These are phyloP conservation scores for Candida tunisiensis DNA, from an alignment of 1,139 yeast genomes.

Conservation along the genomic window DNA sequence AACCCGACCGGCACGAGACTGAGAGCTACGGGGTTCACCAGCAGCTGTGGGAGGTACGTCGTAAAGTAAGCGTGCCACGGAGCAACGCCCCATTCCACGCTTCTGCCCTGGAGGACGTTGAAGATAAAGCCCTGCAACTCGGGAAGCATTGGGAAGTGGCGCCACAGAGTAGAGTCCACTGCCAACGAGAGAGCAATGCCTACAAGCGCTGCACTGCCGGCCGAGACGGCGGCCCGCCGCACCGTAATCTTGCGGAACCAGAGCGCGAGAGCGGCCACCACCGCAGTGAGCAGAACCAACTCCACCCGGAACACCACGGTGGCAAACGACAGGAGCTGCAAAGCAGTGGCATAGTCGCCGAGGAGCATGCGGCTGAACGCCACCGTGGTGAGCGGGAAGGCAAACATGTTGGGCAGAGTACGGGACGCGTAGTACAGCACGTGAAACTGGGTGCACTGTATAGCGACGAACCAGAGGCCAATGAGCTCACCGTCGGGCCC, in stretches of 20 bases:
- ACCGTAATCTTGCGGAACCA: no score
- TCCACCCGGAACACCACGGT: constrained; percentile 65
- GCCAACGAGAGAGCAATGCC: constrained; percentile 34
- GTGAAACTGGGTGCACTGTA: constrained; percentile 62
- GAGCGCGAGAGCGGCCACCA: constrained; percentile 22
- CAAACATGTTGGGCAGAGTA: constrained; percentile 75
- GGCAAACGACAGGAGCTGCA: constrained; percentile 41
- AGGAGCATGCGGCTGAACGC: constrained; percentile 35
- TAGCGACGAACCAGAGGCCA: constrained; percentile 35
- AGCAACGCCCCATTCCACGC: constrained; percentile 72
- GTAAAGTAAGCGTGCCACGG: constrained; percentile 55
- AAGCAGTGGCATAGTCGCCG: constrained; percentile 33
- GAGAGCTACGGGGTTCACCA: constrained; percentile 45
- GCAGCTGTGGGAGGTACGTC: constrained; percentile 35
- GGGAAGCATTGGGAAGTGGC: constrained; percentile 32
- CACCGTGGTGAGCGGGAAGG: constrained; percentile 51
- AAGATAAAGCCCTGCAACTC: constrained; percentile 57
- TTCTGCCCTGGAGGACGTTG: constrained; percentile 58
- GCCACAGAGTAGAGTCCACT: constrained; percentile 75
- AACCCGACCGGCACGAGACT: constrained; percentile 29
- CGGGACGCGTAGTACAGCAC: constrained; percentile 60
- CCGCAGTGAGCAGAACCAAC: constrained; percentile 40
- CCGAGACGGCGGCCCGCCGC: constrained; percentile 25
- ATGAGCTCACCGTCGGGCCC: constrained; percentile 5
- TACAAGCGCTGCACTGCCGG: constrained; percentile 25